phyloP scores from a whole-genome alignment of 768 basidiomycete genomes.

The Macrolepiota albuminosa region DNA sequence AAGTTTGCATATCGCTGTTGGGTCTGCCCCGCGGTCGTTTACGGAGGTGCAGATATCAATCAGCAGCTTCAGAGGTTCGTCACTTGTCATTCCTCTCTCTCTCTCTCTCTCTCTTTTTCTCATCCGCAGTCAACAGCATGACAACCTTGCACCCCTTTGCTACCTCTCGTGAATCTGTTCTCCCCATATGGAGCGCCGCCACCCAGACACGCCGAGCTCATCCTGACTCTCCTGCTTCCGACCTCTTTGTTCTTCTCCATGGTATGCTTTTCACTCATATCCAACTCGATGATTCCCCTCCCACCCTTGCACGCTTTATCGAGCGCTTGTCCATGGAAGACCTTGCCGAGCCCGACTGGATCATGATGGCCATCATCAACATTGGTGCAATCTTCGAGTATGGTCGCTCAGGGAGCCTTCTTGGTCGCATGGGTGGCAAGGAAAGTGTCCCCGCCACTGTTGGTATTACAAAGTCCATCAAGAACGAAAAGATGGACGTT shows the following conservation, averaged over 20 bases:
- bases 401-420: constrained; percentile 65
- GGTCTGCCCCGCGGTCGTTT: constrained; percentile 98
- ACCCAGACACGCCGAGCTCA: constrained; percentile 69
- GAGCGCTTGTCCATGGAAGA: constrained; percentile 83
- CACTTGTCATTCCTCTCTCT: neutral
- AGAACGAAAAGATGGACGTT: constrained; percentile 60
- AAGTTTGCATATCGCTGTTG: constrained; percentile 99
- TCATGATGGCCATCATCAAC: constrained; percentile 92
- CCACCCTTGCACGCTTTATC: constrained; percentile 77
- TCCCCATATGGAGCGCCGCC: constrained; percentile 80
- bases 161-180: constrained; percentile 84
- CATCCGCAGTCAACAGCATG: constrained; percentile 51
- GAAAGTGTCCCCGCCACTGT: constrained; percentile 30
- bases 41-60: constrained; percentile 98
- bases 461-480: constrained; percentile 23
- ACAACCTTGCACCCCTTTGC: constrained; percentile 86
- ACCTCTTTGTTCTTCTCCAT: constrained; percentile 88
- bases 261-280: constrained; percentile 98
- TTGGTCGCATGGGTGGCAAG: constrained; percentile 62
- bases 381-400: constrained; percentile 83
- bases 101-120: neutral
- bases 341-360: constrained; percentile 85
- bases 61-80: constrained; percentile 91
- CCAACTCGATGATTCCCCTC: constrained; percentile 85
- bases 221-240: constrained; percentile 66